Evolutionary conservation across 2,329 filamentous ascomycete species (phyloP).

Genomic region (Dothideomycetes sp.): DNA sequence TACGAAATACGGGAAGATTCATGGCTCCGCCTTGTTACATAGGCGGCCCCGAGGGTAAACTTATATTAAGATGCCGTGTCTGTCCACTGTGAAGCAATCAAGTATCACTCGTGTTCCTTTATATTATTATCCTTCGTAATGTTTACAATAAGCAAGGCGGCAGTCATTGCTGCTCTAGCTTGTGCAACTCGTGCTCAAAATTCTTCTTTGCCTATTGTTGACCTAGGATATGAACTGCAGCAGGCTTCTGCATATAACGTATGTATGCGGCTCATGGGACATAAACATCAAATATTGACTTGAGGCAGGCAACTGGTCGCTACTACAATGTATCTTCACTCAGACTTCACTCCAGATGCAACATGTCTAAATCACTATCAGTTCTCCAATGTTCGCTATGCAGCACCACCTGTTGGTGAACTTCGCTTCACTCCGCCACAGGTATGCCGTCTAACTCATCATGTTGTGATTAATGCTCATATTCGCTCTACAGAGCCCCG

Average conservation of each 20-base stretch:
- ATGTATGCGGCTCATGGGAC: neutral
- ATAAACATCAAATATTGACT: neutral
- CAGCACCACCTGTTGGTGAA: conserved; percentile 40
- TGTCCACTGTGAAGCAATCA: too few relatives aligned
- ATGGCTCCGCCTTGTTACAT: too few relatives aligned
- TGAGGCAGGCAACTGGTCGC: conserved; percentile 10
- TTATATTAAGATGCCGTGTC: too few relatives aligned
- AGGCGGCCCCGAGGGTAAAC: too few relatives aligned
- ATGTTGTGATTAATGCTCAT: neutral
- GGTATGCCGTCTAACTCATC: conserved; percentile 4
- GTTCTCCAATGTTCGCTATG: conserved; percentile 48
- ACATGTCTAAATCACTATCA: conserved; percentile 36
- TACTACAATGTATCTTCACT: conserved; percentile 10
- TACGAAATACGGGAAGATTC: too few relatives aligned
- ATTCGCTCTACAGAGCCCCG: conserved; percentile 20
- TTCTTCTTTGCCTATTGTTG: conserved; percentile 31
- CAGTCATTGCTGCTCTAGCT: conserved; percentile 1
- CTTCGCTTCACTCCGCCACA: conserved; percentile 39
- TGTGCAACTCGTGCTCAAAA: conserved; percentile 4
- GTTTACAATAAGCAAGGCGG: too few relatives aligned
- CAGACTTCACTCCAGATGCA: too few relatives aligned
- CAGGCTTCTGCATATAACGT: conserved; percentile 36
- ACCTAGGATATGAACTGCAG: conserved; percentile 44
- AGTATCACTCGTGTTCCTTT: too few relatives aligned
- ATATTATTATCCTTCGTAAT: too few relatives aligned